A percentile compares a stretch with the other conserved stretches of the same genome.
Conservation (phyloP, 2,329 filamentous ascomycete genomes). For the Sarocladium kiliense region DNA sequence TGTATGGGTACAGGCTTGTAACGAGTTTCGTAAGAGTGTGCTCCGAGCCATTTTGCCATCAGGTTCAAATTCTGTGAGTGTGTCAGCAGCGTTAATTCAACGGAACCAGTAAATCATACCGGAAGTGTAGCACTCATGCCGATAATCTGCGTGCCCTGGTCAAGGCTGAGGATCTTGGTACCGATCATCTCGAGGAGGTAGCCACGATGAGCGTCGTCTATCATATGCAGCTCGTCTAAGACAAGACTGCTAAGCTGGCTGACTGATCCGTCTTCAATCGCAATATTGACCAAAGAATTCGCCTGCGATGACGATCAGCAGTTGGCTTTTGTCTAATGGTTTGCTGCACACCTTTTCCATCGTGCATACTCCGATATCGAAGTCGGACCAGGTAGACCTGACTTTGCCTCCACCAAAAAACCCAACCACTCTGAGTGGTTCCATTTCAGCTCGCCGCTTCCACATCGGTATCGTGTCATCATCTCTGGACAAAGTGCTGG, state of each 20-base stretch:
- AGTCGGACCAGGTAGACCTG: conserved; percentile 63
- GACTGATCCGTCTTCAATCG: conserved; percentile 66
- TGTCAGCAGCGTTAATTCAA: not conserved
- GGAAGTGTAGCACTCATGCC: conserved; percentile 78
- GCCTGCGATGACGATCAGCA: conserved; percentile 45
- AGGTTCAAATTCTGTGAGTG: conserved; percentile 58
- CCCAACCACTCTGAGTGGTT: conserved; percentile 59
- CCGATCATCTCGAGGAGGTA: conserved; percentile 71
- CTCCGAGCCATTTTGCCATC: conserved; percentile 64
- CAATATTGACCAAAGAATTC: conserved; percentile 67
- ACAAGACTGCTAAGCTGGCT: conserved; percentile 62
- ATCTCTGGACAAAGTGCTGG: conserved; percentile 27
- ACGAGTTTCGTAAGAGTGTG: conserved; percentile 65
- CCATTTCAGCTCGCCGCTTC: conserved; percentile 50
- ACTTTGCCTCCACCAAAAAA: conserved; percentile 72
- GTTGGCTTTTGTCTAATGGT: no score
- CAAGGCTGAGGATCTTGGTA: conserved; percentile 66
- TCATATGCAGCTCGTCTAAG: conserved; percentile 77
- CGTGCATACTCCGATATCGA: conserved; percentile 74
- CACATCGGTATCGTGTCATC: conserved; percentile 34
- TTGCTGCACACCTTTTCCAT: conserved; percentile 59
- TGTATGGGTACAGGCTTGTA: conserved; percentile 73
- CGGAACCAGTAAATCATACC: conserved; percentile 34
- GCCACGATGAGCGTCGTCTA: conserved; percentile 70
- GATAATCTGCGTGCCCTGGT: conserved; percentile 63